Evolutionary conservation across 2,329 filamentous ascomycete genomes (phyloP), one percentile per base, ranked within the genome.

Genomic region (Colletotrichum australisinense): DNA sequence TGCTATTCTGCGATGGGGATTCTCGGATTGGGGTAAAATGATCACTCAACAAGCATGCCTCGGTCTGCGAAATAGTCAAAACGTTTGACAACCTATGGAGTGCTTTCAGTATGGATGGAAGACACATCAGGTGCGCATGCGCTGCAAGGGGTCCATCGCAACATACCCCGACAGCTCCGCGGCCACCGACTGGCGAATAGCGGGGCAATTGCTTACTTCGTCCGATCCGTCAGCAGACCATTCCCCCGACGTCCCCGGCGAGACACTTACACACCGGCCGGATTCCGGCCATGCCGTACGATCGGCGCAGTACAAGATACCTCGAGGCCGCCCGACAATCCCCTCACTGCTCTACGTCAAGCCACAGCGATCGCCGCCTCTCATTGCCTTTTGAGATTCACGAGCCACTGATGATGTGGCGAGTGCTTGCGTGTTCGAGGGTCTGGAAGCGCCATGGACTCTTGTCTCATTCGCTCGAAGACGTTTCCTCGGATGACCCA

Each of bases 361-460:
- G 72, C 72, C 72, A 74, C 72, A 74, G 46, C 49, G 59, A 73
- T 70, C 70, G 60, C 52, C 67, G 32, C n/a, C 26, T 7, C 19
- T 12, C 7, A 11, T 55, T 22, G 66, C 55, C 22, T 26, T 19
- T 16, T 35, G 14, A 62, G 66, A 35, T n/a, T 19, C 19, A 35
- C 46, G 24, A 69, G 59, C 65, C 69, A 73, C 69, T 26, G 11
- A 24, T 7, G 14, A 9, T 69, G 73, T 75, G 73, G 73, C 73
- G 73, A 75, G 71, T 67, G 71, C 71, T 75, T 75, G 71, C 73
- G 71, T 42, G 66, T 70, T 28, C 28, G 11, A 46, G 28, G 68
- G 42, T 63, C 68, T 72, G 69, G 67, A 74, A 16, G 42, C 57
- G 58, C 49, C 22, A 63, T 42, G 19, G 12, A 59, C n/a, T 24